Conservation (phyloP, 225 moss, liverwort and hornwort genomes). For the Polytrichum formosum region DNA sequence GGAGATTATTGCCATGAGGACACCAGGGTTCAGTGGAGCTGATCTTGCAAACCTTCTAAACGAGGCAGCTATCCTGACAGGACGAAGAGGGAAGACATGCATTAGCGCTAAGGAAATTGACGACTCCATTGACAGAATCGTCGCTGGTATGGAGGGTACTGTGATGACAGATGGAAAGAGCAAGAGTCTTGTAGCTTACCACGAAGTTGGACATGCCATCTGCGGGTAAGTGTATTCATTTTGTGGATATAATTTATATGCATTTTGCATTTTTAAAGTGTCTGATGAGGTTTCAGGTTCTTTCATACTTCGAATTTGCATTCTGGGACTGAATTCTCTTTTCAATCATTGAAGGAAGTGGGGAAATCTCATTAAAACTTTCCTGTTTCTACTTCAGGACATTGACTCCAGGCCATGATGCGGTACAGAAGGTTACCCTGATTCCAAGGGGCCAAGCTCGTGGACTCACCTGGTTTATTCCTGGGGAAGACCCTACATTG, state of each 20-base stretch:
- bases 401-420: conserved; percentile 86
- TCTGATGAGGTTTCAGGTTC: neutral
- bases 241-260: neutral
- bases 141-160: conserved; percentile 70
- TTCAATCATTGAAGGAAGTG: neutral
- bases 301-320: neutral
- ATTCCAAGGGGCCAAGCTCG: conserved; percentile 89
- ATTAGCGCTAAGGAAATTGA: conserved; percentile 64
- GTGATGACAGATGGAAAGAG: conserved; percentile 68
- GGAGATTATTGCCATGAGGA: conserved; percentile 66
- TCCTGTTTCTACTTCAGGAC: conserved; percentile 42
- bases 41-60: conserved; percentile 61
- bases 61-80: conserved; percentile 64
- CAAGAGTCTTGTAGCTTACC: conserved; percentile 65
- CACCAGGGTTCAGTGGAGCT: conserved; percentile 64
- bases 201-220: conserved; percentile 65
- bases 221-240: conserved; percentile 37
- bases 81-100: conserved; percentile 48
- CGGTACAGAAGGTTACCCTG: conserved; percentile 86
- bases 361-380: neutral
- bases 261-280: neutral
- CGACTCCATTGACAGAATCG: conserved; percentile 67
- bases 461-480: conserved; percentile 95
- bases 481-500: conserved; percentile 86
- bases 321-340: no score